phyloP scores from a whole-genome alignment of 805 yeast genomes.

The Torulaspora delbrueckii region DNA sequence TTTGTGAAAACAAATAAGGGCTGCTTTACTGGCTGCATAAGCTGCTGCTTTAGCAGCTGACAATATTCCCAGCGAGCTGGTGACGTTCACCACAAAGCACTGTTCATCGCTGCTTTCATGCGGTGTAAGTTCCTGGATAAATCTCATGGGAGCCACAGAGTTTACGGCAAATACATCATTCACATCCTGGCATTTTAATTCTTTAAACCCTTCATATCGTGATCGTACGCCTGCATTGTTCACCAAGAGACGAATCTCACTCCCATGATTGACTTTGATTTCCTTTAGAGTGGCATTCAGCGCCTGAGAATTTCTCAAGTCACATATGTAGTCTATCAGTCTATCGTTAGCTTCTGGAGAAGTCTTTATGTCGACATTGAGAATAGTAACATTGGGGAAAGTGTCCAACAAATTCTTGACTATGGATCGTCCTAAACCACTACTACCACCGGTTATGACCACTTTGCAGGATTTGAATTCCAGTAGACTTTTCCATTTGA shows the following conservation, averaged over 20 bases:
- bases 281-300: slow-evolving; percentile 39
- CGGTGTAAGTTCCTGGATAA: slow-evolving; percentile 64
- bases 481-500: slow-evolving; percentile 8
- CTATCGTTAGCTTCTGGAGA: slow-evolving; percentile 9
- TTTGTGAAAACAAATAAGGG: slow-evolving; percentile 77
- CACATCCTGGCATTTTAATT: slow-evolving; percentile 49
- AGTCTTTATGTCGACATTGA: slow-evolving; percentile 25
- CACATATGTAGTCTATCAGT: slow-evolving; percentile 55
- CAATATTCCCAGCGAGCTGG: slow-evolving; percentile 74
- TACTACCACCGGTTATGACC: slow-evolving; percentile 39
- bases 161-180: slow-evolving; percentile 58
- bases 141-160: slow-evolving; percentile 56
- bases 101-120: slow-evolving; percentile 47
- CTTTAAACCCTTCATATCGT: slow-evolving; percentile 46
- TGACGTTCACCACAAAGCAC: slow-evolving; percentile 72
- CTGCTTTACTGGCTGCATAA: slow-evolving; percentile 86
- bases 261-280: slow-evolving; percentile 45
- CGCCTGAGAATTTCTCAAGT: slow-evolving; percentile 49
- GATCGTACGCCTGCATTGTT: slow-evolving; percentile 80
- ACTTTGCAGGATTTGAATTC: slow-evolving; percentile 13
- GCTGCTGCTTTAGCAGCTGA: slow-evolving; percentile 72
- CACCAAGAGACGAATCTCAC: slow-evolving; percentile 54
- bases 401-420: slow-evolving; percentile 18
- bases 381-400: slow-evolving; percentile 22
- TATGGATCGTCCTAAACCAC: slow-evolving; percentile 36